Evolutionary conservation across 768 basidiomycete genomes (phyloP), one percentile per base, ranked within the genome.

Genomic region (Suillus discolor): DNA sequence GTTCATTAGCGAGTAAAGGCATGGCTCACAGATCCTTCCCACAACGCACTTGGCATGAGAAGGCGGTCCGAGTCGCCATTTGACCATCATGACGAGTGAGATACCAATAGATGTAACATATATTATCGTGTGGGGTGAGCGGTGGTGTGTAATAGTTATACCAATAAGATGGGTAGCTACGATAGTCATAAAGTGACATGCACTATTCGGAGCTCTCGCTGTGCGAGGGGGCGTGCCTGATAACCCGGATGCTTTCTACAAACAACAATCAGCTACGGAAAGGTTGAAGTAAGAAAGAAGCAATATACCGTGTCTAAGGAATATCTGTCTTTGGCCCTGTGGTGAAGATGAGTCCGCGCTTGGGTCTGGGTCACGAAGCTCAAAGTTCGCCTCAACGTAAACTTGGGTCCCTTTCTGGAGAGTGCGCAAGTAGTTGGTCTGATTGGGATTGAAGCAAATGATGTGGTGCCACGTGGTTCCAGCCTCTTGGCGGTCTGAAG

Each of bases 301-400:
- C 2, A 15, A 67, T 85, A 47, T 66, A 92, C 94, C 92, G 68
- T 95, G 93, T 72, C 86, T 82, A 47, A 95, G 82, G 77, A 93
- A 90, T 63, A 95, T 90, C 74, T 94, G 92, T 39, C 91, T 88
- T 73, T 93, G 92, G 1, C 88, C 90, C 63, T 87, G 82, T 38
- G 89, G 85, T 1, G 90, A 85, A 60, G 83, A 77, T 3, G 91
- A 82, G 61, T 93, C 91, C 15, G 91, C 86, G 45, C 79, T 82
- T 7, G 83, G 76, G 47, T 90, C 89, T 11, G 92, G 85, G 65
- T 94, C 91, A 45, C 89, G 85, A 28, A 94, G 75, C 75, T 94
- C 92, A 67, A 84, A 94, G 69, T 80, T 82, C 36, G 93, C 89
- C 75, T 96, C 94, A 42, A 92, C 93, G 67, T 88, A 94, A 20